A percentile compares a stretch with the other conserved stretches of the same genome.
phyloP scores from a whole-genome alignment of 768 basidiomycete species.

The Suillus placidus region DNA sequence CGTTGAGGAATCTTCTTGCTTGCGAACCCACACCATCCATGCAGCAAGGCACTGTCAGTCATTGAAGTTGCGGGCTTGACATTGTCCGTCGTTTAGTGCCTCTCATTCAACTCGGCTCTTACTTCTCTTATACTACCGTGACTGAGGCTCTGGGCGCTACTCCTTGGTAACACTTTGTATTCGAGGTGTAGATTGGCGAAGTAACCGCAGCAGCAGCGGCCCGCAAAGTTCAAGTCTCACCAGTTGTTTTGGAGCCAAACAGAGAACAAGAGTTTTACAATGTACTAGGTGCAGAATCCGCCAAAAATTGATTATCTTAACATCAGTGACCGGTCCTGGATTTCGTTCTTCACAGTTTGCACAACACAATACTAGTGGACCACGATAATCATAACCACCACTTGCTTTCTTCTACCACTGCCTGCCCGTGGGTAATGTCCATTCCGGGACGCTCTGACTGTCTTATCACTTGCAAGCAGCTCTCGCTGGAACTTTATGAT shows the following conservation, averaged over 20 bases:
- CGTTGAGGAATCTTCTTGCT: slow-evolving; percentile 9
- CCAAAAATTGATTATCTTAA: too few species aligned
- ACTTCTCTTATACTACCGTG: not conserved
- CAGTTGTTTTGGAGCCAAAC: slow-evolving; percentile 7
- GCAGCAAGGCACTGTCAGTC: not conserved
- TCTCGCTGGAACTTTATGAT: slow-evolving; percentile 16
- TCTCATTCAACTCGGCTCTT: not conserved
- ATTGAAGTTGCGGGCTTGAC: not conserved
- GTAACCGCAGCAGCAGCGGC: not conserved
- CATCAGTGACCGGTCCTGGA: not conserved
- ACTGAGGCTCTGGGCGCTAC: not conserved
- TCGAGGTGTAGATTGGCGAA: slow-evolving; percentile 7
- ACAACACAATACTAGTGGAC: not conserved
- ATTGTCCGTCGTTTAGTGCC: not conserved
- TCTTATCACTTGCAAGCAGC: not conserved
- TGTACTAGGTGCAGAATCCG: not conserved
- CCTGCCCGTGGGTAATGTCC: not conserved
- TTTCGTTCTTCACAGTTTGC: not conserved
- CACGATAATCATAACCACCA: not conserved
- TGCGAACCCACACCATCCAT: slow-evolving; percentile 16
- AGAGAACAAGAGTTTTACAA: slow-evolving; percentile 5
- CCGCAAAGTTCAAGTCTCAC: not conserved
- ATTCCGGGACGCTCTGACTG: not conserved
- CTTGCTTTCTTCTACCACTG: not conserved
- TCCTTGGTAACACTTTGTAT: slow-evolving; percentile 26